Conservation (phyloP, 148 eudicot genomes). For the Diospyros lotus region DNA sequence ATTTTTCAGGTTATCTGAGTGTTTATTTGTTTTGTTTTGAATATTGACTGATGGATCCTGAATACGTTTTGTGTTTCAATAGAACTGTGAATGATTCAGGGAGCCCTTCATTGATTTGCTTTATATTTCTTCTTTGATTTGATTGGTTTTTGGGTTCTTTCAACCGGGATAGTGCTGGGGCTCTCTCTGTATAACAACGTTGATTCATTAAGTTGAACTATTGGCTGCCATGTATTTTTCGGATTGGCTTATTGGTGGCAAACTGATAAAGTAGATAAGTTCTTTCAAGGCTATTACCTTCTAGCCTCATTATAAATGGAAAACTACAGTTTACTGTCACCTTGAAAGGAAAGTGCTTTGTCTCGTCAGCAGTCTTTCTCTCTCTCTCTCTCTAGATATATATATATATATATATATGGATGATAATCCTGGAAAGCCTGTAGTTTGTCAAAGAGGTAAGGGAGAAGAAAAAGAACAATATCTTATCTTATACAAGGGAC, state of each 20-base stretch:
- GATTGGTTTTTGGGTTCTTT: conserved; percentile 3
- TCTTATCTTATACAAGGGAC: conserved; percentile 10
- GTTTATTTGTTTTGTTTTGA: background rate
- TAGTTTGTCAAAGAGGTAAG: conserved; percentile 23
- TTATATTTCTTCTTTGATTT: background rate
- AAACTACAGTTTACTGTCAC: conserved; percentile 27
- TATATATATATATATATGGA: conserved; percentile 9
- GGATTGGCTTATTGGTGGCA: conserved; percentile 19
- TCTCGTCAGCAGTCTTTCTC: conserved; percentile 36
- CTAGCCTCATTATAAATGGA: conserved; percentile 15
- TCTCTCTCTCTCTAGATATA: background rate
- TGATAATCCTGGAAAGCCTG: conserved; percentile 25
- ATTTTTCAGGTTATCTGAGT: too few species aligned
- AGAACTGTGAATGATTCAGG: background rate
- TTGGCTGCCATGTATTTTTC: conserved; percentile 31
- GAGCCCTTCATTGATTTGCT: background rate
- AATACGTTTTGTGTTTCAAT: background rate
- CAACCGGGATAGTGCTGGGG: conserved; percentile 5
- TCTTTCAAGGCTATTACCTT: conserved; percentile 25
- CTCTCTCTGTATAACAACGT: background rate
- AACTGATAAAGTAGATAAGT: conserved; percentile 29
- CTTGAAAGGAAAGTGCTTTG: conserved; percentile 36
- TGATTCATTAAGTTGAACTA: conserved; percentile 9
- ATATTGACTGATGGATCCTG: background rate
- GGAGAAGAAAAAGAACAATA: conserved; percentile 17